Conservation (phyloP, 1,139 yeast species). For the Taphrina populina region DNA sequence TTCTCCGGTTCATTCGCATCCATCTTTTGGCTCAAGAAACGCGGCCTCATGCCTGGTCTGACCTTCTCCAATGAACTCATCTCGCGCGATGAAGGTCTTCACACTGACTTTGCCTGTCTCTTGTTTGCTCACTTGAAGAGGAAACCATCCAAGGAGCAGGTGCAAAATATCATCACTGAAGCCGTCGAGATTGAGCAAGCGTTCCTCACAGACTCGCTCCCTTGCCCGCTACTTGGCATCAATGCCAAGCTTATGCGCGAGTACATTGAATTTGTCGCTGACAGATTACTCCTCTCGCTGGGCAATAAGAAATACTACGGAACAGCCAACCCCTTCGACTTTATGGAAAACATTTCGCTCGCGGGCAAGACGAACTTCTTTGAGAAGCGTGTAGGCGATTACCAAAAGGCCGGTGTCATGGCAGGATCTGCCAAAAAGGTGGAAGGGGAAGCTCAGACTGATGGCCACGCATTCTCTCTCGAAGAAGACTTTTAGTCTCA, state of each 20-base stretch:
- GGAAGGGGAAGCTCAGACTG: constrained; percentile 49
- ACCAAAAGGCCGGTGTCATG: constrained; percentile 99
- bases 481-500: constrained; percentile 50
- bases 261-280: constrained; percentile 97
- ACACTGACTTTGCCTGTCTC: constrained; percentile 96
- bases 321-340: constrained; percentile 91
- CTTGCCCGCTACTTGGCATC: constrained; percentile 90
- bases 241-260: constrained; percentile 89
- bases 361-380: constrained; percentile 99
- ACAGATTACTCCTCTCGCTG: constrained; percentile 80
- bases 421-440: constrained; percentile 53
- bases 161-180: constrained; percentile 84
- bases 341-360: constrained; percentile 95
- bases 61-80: constrained; percentile 95
- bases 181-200: constrained; percentile 94
- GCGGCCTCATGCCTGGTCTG: constrained; percentile 97
- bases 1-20: constrained; percentile 98
- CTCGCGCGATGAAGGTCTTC: constrained; percentile 97
- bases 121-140: constrained; percentile 87
- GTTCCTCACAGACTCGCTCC: constrained; percentile 90
- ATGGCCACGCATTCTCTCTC: constrained; percentile 44
- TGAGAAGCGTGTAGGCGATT: constrained; percentile 97
- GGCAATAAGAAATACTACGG: constrained; percentile 89
- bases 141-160: constrained; percentile 76
- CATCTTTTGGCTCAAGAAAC: constrained; percentile 92